Conservation (phyloP, 2,329 filamentous ascomycete genomes). For the Blastomyces parvus region DNA sequence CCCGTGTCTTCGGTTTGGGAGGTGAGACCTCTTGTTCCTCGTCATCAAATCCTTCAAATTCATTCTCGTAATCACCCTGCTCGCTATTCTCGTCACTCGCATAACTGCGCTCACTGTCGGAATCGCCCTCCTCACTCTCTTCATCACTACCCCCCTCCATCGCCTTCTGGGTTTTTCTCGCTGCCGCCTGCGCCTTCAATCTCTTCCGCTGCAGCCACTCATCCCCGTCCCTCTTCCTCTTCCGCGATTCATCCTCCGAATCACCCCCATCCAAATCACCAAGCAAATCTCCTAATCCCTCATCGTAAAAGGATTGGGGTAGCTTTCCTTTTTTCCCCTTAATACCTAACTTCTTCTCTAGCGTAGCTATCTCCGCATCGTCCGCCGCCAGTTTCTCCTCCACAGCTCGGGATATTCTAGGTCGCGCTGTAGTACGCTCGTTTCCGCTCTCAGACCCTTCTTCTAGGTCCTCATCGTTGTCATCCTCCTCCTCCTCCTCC, state of each 20-base stretch:
- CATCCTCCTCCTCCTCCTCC: conserved; percentile 18
- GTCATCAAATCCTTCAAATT: conserved; percentile 30
- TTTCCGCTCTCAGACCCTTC: conserved; percentile 26
- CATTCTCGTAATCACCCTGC: conserved; percentile 30
- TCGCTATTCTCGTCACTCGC: conserved; percentile 21
- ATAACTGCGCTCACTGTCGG: conserved; percentile 22
- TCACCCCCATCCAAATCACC: conserved; percentile 52
- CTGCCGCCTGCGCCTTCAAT: conserved; percentile 39
- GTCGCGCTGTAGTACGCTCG: conserved; percentile 14
- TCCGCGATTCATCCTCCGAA: conserved; percentile 41
- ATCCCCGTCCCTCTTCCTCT: conserved; percentile 54
- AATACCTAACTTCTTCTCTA: conserved; percentile 76
- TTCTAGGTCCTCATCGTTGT: conserved; percentile 19
- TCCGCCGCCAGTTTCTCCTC: conserved; percentile 64
- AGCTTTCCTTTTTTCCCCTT: conserved; percentile 55
- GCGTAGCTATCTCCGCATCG: conserved; percentile 74
- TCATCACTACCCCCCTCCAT: conserved; percentile 25
- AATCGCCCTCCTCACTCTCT: conserved; percentile 23
- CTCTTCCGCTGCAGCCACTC: conserved; percentile 52
- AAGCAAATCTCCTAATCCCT: conserved; percentile 71
- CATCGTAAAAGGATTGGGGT: conserved; percentile 64
- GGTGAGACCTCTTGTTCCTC: conserved; percentile 26
- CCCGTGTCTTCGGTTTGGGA: conserved; percentile 42
- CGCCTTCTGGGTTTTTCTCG: conserved; percentile 21
- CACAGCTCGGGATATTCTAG: conserved; percentile 31